Conservation (phyloP, 2,329 filamentous ascomycete genomes). For the Phoma sp. region DNA sequence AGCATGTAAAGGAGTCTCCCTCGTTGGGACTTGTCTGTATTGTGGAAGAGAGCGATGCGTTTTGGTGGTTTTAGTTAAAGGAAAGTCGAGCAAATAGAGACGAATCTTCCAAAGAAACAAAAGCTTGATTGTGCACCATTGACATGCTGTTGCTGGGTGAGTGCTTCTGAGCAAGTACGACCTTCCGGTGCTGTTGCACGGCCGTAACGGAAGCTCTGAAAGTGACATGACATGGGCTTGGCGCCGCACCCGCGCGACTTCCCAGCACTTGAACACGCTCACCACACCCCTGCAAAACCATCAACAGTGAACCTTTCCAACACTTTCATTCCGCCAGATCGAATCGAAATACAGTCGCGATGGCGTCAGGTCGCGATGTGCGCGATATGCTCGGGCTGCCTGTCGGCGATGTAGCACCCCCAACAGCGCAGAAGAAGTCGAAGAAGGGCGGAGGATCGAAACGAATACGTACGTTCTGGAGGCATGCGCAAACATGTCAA, state of each 20-base stretch:
- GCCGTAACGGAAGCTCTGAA: background rate
- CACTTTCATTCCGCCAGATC: conserved; percentile 27
- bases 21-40: conserved; percentile 21
- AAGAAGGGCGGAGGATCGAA: conserved; percentile 65
- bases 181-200: background rate
- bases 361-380: conserved; percentile 65
- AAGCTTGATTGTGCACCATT: conserved; percentile 14
- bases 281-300: conserved; percentile 37
- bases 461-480: conserved; percentile 56
- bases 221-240: conserved; percentile 6
- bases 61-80: conserved; percentile 28
- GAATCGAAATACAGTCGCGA: conserved; percentile 30
- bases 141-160: background rate
- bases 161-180: background rate
- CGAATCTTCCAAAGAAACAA: background rate
- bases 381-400: conserved; percentile 87
- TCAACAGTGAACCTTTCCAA: conserved; percentile 30
- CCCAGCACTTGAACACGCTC: conserved; percentile 3
- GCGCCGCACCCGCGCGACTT: conserved; percentile 10
- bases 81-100: conserved; percentile 32
- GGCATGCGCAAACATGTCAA: conserved; percentile 2
- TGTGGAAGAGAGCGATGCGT: conserved; percentile 22
- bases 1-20: conserved; percentile 39
- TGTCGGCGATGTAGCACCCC: conserved; percentile 55
- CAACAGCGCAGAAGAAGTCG: conserved; percentile 72